phyloP scores from a whole-genome alignment of 2,329 filamentous ascomycete species.

The Neonectria neomacrospora region DNA sequence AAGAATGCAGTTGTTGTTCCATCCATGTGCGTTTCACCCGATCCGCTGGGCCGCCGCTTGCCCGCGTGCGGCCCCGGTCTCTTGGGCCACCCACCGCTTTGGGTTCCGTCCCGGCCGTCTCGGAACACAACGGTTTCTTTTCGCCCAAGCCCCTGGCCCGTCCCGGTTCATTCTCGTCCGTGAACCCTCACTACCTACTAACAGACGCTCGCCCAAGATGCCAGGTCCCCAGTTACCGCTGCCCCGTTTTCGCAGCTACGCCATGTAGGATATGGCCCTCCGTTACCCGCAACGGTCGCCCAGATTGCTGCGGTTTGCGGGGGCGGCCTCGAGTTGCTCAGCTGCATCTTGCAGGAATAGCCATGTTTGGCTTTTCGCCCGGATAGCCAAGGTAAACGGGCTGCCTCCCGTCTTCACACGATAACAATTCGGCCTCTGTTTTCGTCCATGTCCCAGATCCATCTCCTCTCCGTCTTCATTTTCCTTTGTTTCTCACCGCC shows the following conservation, averaged over 20 bases:
- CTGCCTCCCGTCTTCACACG: slow-evolving; percentile 38
- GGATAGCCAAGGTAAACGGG: slow-evolving; percentile 24
- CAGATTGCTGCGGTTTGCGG: slow-evolving; percentile 1
- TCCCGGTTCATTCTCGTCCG: slow-evolving; percentile 25
- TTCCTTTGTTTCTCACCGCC: slow-evolving; percentile 26
- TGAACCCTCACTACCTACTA: slow-evolving; percentile 22
- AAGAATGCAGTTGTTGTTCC: not conserved
- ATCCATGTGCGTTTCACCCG: slow-evolving; percentile 23
- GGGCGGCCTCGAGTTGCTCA: not conserved
- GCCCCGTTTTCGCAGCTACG: not conserved
- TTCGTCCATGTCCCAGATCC: slow-evolving; percentile 20
- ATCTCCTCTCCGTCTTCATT: slow-evolving; percentile 6
- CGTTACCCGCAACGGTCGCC: slow-evolving; percentile 25
- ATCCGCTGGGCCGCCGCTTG: slow-evolving; percentile 43
- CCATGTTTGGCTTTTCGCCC: not conserved
- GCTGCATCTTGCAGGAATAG: slow-evolving; percentile 30
- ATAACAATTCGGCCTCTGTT: slow-evolving; percentile 42
- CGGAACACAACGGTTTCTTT: slow-evolving; percentile 22
- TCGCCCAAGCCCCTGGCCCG: slow-evolving; percentile 5
- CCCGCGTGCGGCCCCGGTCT: slow-evolving; percentile 32
- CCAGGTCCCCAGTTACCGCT: slow-evolving; percentile 15
- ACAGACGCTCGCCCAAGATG: slow-evolving; percentile 23
- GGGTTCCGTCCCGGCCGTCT: slow-evolving; percentile 24
- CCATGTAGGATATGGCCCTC: slow-evolving; percentile 7
- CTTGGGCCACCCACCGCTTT: slow-evolving; percentile 36